Base-by-base conservation (phyloP, 768 basidiomycete species). In the Hygrocybe punicea region DNA sequence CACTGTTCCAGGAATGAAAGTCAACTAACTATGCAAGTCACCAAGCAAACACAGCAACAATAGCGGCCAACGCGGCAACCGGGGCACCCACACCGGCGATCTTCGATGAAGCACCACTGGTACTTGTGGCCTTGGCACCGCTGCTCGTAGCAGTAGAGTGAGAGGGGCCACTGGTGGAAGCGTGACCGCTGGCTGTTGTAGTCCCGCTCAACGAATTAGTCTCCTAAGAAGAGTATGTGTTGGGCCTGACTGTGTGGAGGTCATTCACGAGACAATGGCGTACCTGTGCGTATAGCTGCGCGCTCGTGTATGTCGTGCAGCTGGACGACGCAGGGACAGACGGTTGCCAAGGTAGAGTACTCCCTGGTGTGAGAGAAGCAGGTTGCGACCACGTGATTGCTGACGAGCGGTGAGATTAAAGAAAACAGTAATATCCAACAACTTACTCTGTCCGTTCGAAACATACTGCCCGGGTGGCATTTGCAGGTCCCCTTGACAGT, bases 351-450 rank as follows among this genome's bases (percentile, higher is more conserved):
- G 61, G 61, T 35, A 60, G 47, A 16, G 51, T 62, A 7, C 46
- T 33, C 29, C 50, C 49, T 3, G 55, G 47, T 1, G 53, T 46
- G 21, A 62, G 58, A 14, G 51, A 52, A 13, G 59, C 35, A 2
- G 61, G 61, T 34, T 62, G 61, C n/a, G 50, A 57, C 55, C 56
- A 62, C 6, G 61, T 64, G 25, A 58, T 37, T 19, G 49, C 58
- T 35, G 77, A 75, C 52, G 63, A 58, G 40, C 40, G 47, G n/a
- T 45, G 34, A 35, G 56, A 57, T 45, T 64, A 59, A 34, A 34
- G 11, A 13, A 3, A 23, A 11, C 3, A 35, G 3, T 7, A 35
- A 52, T 3, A 8, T 10, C 6, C 6, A 3, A 35, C 7, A 17
- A n/a, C 51, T 6, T 37, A 52, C 51, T 52, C 35, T 47, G 54